Percentiles rank a stretch among this genome's conserved stretches.
These are phyloP conservation scores for Agapanthus africanus DNA, from an alignment of 106 monocot genomes.

Conservation along the genomic window DNA sequence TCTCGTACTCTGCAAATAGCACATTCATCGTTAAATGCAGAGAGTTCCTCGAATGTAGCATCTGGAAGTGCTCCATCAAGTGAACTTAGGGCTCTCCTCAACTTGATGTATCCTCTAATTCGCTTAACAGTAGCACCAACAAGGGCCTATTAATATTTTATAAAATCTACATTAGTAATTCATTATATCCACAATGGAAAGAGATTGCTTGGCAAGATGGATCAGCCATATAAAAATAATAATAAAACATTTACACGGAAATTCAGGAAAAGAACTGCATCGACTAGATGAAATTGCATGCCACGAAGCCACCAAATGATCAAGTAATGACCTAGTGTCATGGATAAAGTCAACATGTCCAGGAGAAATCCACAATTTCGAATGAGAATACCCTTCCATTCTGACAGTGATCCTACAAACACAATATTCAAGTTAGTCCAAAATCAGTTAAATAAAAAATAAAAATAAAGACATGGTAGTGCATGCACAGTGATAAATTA, in stretches of 20 bases:
- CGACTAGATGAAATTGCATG: constrained; percentile 83
- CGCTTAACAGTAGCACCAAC: constrained; percentile 59
- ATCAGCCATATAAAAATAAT: not conserved
- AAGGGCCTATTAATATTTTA: constrained; percentile 45
- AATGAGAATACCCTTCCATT: constrained; percentile 60
- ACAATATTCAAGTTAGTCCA: not conserved
- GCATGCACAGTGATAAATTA: not conserved
- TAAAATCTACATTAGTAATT: constrained; percentile 7
- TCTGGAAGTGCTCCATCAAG: constrained; percentile 82
- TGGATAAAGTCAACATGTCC: constrained; percentile 65
- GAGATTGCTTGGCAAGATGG: not conserved
- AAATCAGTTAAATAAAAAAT: not conserved
- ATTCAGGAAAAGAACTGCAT: constrained; percentile 81
- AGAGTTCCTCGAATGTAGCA: constrained; percentile 83
- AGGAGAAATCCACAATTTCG: constrained; percentile 81
- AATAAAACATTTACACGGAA: constrained; percentile 55
- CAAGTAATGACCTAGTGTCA: constrained; percentile 80
- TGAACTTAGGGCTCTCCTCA: constrained; percentile 70
- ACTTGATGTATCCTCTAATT: constrained; percentile 62
- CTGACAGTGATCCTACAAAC: constrained; percentile 71
- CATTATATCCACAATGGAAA: not conserved
- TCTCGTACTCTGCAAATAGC: constrained; percentile 85
- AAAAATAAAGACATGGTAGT: not conserved
- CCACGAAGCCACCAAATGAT: constrained; percentile 92
- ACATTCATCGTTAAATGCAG: constrained; percentile 88